Conservation (phyloP, 2,329 filamentous ascomycete species). For the Dothistroma septosporum region DNA sequence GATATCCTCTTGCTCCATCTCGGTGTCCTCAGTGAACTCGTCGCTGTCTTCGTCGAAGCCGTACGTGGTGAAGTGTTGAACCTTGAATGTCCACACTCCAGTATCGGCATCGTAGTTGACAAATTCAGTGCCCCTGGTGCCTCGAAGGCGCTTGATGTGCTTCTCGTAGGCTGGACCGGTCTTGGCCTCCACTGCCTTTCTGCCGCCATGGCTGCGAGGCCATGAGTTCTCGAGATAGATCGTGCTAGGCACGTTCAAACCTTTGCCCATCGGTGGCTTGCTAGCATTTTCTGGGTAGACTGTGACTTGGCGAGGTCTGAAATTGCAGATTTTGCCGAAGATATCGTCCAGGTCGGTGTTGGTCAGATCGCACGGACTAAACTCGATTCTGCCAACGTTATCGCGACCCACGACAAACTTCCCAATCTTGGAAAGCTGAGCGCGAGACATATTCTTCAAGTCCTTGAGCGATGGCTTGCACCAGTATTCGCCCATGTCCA, state of each 20-base stretch:
- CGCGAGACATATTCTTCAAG: conserved; percentile 72
- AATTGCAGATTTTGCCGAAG: conserved; percentile 47
- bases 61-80: conserved; percentile 97
- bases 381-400: conserved; percentile 75
- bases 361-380: conserved; percentile 68
- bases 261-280: conserved; percentile 81
- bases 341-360: conserved; percentile 76
- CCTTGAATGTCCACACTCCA: conserved; percentile 84
- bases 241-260: conserved; percentile 83
- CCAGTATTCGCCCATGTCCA: conserved; percentile 74
- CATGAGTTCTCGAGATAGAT: conserved; percentile 91
- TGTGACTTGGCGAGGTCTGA: conserved; percentile 74
- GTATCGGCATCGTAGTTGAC: conserved; percentile 72
- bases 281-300: conserved; percentile 73
- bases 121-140: conserved; percentile 76
- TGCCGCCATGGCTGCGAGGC: conserved; percentile 67
- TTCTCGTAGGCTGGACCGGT: conserved; percentile 67
- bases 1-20: conserved; percentile 33
- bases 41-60: conserved; percentile 69
- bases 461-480: conserved; percentile 73
- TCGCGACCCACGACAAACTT: conserved; percentile 79
- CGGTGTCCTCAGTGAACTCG: conserved; percentile 56
- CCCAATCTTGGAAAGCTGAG: conserved; percentile 69
- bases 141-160: conserved; percentile 76
- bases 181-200: conserved; percentile 50